phyloP scores from a whole-genome alignment of 1,284 basidiomycete genomes.

The Stygiomarasmius scandens region DNA sequence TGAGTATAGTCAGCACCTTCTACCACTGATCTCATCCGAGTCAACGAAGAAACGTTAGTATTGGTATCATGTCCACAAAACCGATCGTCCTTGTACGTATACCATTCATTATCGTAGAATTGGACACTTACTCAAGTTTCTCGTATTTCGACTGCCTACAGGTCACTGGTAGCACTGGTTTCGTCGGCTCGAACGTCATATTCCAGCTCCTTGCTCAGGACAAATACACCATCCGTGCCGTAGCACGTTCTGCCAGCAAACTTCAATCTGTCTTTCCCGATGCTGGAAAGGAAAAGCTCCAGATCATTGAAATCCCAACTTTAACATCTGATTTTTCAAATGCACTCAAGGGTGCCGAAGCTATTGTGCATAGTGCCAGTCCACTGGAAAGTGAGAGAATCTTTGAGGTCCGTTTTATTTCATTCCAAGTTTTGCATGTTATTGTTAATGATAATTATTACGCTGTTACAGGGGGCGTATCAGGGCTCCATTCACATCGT shows the following conservation, averaged over 20 bases:
- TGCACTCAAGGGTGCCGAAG: conserved; percentile 27
- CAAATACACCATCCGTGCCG: not conserved
- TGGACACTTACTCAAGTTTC: too few species aligned
- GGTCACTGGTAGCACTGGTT: conserved; percentile 6
- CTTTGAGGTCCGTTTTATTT: conserved; percentile 1
- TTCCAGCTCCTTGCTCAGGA: not conserved
- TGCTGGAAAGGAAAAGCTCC: not conserved
- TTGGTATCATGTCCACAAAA: too few species aligned
- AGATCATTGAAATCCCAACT: conserved; percentile 22
- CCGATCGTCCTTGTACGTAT: too few species aligned
- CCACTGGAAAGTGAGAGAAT: conserved; percentile 8
- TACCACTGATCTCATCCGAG: too few species aligned
- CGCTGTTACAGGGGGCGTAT: not conserved
- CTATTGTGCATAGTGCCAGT: conserved; percentile 11
- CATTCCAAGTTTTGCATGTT: too few species aligned
- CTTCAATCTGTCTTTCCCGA: conserved; percentile 7
- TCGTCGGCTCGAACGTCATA: not conserved
- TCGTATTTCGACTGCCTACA: not conserved
- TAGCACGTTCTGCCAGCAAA: conserved; percentile 8
- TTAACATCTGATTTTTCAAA: conserved; percentile 30
- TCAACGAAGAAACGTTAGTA: too few species aligned
- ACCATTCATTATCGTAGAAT: too few species aligned
- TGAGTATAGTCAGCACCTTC: too few species aligned
- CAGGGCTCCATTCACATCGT: not conserved
- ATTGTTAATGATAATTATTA: too few species aligned